Evolutionary conservation across 2,329 filamentous ascomycete species (phyloP), one percentile per base, ranked within the genome.

Genomic region (Shiraia sp.): DNA sequence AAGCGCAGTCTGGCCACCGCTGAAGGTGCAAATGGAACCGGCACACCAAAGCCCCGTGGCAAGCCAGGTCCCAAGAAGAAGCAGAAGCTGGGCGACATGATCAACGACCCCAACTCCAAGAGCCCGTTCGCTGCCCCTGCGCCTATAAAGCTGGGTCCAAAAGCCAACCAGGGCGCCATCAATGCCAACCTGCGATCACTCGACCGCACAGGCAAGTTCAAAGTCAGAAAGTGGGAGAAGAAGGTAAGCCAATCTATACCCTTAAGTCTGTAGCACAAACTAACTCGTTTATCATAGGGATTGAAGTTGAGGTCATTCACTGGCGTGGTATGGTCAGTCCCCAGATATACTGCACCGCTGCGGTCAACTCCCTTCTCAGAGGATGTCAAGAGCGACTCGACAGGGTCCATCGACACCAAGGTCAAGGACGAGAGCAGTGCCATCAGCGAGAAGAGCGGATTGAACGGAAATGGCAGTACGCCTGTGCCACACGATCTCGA

Each of bases 11-110:
- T 70, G 44, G 72, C 70, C 60, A 76, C 72, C 70, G 59, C 66
- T 73, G 88, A 91, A 51, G 77, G 75, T 24, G 30, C 47, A 13
- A 51, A 36, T 19, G 30, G 33, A 37, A 23, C 47, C 16, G 38
- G 31, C 34, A 64, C 75, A 17, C 76, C 85, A n/a, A 90, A 88
- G 70, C 77, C 85, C 40, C 78, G 88, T 66, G 87, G 87, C 65
- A 95, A 95, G 75, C 92, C 93, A 6, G 92, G 92, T 6, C 92
- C 92, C 0, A 97, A 96, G 81, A 96, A 95, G 76, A 85, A 88
- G 53, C 85, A 87, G 78, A 74, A 96, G 92, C 9, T 33, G 26
- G 82, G 86, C 56, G 78, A 81, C 55, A 61, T 64, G 45, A 75
- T 75, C 61, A 72, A 75, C 55, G 63, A 71, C 48, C 63, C 66